Percentiles rank a stretch among this genome's conserved stretches.
Evolutionary conservation across 768 basidiomycete species (phyloP).

Genomic region (Rubroboletus pulcherrimus): DNA sequence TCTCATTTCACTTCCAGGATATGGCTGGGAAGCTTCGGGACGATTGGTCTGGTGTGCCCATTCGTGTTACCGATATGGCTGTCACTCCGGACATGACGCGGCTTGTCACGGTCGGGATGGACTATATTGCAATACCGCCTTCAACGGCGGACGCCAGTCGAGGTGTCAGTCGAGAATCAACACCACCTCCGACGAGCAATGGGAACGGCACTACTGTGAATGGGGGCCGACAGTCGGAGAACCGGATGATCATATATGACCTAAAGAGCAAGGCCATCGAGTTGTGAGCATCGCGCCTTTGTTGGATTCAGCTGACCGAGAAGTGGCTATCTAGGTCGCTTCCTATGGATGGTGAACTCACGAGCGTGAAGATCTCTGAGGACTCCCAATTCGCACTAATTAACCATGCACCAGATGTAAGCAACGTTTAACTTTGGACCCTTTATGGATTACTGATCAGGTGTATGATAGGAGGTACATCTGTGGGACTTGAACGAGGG

Average conservation of each 20-base stretch:
- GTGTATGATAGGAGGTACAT: constrained; percentile 69
- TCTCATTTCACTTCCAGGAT: constrained; percentile 46
- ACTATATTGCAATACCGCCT: constrained; percentile 31
- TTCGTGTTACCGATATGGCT: constrained; percentile 84
- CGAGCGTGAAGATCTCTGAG: constrained; percentile 80
- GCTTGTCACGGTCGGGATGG: constrained; percentile 82
- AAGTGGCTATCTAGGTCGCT: constrained; percentile 46
- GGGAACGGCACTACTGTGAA: constrained; percentile 35
- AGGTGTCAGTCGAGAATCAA: constrained; percentile 35
- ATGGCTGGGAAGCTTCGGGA: constrained; percentile 68
- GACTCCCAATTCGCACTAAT: constrained; percentile 87
- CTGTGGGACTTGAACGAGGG: constrained; percentile 77
- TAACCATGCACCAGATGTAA: constrained; percentile 83
- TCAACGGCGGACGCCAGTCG: constrained; percentile 16
- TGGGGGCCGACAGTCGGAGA: constrained; percentile 40
- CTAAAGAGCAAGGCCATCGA: constrained; percentile 63
- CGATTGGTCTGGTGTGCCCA: constrained; percentile 63
- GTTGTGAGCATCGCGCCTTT: constrained; percentile 48
- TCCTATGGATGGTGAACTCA: constrained; percentile 73
- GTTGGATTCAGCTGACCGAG: constrained; percentile 7
- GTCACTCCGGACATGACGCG: constrained; percentile 81
- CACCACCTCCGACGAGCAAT: constrained; percentile 29
- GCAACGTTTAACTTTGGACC: constrained; percentile 22
- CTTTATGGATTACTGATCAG: constrained; percentile 5
- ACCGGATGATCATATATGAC: constrained; percentile 76